Evolutionary conservation across 768 basidiomycete genomes (phyloP).

Genomic region (Galerina sulciceps): DNA sequence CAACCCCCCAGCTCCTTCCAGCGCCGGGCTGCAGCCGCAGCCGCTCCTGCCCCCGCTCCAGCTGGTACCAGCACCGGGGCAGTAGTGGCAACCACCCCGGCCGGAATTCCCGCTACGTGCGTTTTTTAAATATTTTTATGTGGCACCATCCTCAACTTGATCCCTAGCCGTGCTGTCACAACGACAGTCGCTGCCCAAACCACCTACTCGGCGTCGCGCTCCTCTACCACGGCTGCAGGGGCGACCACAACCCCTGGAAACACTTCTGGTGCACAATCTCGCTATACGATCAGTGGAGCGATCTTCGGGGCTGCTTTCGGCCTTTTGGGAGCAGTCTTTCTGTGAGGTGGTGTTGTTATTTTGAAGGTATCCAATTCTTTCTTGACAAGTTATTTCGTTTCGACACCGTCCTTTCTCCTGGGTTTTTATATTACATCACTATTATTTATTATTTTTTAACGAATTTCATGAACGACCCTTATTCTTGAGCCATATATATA

Average conservation of each 20-base stretch:
- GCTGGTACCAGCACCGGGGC: neutral
- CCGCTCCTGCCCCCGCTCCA: conserved; percentile 10
- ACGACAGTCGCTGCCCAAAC: neutral
- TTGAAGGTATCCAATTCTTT: too few relatives aligned
- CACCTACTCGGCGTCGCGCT: conserved; percentile 1
- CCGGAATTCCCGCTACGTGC: too few relatives aligned
- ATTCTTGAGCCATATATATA: too few relatives aligned
- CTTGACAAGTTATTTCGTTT: too few relatives aligned
- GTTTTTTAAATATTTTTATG: too few relatives aligned
- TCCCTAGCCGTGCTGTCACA: too few relatives aligned
- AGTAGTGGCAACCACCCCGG: too few relatives aligned
- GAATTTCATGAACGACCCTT: too few relatives aligned
- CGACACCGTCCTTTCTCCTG: too few relatives aligned
- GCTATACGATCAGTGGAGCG: conserved; percentile 14
- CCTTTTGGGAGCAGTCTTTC: conserved; percentile 25
- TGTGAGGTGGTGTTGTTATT: conserved; percentile 8
- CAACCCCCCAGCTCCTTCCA: neutral
- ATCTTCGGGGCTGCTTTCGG: conserved; percentile 22
- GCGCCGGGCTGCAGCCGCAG: conserved; percentile 5
- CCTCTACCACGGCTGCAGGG: conserved; percentile 6
- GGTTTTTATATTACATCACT: too few relatives aligned
- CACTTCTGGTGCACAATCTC: conserved; percentile 19
- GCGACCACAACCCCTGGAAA: conserved; percentile 13
- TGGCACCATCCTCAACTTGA: too few relatives aligned
- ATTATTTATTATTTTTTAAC: too few relatives aligned